A percentile compares a stretch with the other conserved stretches of the same genome.
Conservation (phyloP, 2,329 filamentous ascomycete species). For the Penicillium capsulatum region DNA sequence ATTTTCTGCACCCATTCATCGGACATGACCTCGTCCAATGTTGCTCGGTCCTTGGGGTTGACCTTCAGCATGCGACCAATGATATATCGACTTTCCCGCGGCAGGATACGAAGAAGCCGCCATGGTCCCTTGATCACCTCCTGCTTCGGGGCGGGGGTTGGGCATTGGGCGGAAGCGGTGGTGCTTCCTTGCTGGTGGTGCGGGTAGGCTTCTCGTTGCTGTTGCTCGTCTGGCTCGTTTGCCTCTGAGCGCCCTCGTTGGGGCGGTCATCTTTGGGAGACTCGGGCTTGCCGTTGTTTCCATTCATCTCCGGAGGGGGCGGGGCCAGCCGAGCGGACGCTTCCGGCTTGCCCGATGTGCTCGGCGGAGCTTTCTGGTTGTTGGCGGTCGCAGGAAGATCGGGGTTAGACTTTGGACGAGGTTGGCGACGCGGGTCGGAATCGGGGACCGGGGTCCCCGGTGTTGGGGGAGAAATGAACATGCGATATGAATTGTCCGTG, state of each 20-base stretch:
- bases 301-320: slow-evolving; percentile 20
- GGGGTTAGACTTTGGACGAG: slow-evolving; percentile 33
- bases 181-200: slow-evolving; percentile 40
- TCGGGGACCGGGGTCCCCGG: slow-evolving; percentile 56
- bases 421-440: slow-evolving; percentile 32
- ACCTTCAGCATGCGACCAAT: slow-evolving; percentile 90
- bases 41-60: slow-evolving; percentile 76
- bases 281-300: slow-evolving; percentile 16
- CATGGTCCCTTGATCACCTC: slow-evolving; percentile 89
- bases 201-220: slow-evolving; percentile 25
- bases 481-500: slow-evolving; percentile 89
- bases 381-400: slow-evolving; percentile 30
- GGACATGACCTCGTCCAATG: slow-evolving; percentile 76
- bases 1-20: slow-evolving; percentile 89
- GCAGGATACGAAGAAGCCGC: slow-evolving; percentile 79
- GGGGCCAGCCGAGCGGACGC: slow-evolving; percentile 11
- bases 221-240: slow-evolving; percentile 21
- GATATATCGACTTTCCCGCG: slow-evolving; percentile 83
- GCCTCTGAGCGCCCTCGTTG: slow-evolving; percentile 26
- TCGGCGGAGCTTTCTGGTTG: slow-evolving; percentile 25
- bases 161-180: slow-evolving; percentile 31
- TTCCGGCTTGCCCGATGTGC: slow-evolving; percentile 13
- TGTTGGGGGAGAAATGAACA: slow-evolving; percentile 83
- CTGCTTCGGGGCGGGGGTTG: slow-evolving; percentile 43
- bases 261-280: slow-evolving; percentile 25